These are phyloP conservation scores for Calonectria hawksworthii DNA, from an alignment of 2,329 filamentous ascomycete genomes.

Conservation along the genomic window DNA sequence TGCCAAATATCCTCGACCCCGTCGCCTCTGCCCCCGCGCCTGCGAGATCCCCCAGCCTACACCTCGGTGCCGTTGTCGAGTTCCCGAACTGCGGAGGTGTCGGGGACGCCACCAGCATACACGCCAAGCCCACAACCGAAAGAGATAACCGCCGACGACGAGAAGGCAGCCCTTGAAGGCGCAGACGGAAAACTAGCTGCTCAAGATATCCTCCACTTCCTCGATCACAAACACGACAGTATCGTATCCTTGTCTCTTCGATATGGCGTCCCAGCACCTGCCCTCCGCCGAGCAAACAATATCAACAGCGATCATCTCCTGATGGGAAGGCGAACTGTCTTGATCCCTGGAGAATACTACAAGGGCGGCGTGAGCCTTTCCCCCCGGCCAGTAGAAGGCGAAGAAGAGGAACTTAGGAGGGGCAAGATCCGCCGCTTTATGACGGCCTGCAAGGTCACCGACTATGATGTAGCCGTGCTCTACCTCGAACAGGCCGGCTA, in stretches of 20 bases:
- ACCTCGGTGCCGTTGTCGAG: slow-evolving; percentile 51
- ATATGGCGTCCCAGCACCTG: slow-evolving; percentile 76
- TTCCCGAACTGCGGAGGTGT: slow-evolving; percentile 38
- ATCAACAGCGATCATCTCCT: slow-evolving; percentile 80
- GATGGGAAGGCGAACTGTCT: slow-evolving; percentile 74
- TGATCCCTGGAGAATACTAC: slow-evolving; percentile 81
- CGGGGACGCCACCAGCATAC: slow-evolving; percentile 58
- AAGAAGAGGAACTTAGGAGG: slow-evolving; percentile 81
- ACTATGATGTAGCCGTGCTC: slow-evolving; percentile 81
- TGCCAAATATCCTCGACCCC: slow-evolving; percentile 79
- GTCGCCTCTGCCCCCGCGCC: slow-evolving; percentile 70
- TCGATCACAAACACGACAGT: slow-evolving; percentile 78
- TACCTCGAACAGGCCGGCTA: slow-evolving; percentile 81
- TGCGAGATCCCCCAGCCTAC: slow-evolving; percentile 79
- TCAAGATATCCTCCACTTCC: slow-evolving; percentile 81
- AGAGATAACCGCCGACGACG: slow-evolving; percentile 27
- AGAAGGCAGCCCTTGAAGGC: slow-evolving; percentile 42
- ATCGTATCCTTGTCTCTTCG: slow-evolving; percentile 77
- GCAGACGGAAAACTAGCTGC: slow-evolving; percentile 54
- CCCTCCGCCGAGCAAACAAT: slow-evolving; percentile 76
- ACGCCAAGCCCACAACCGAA: slow-evolving; percentile 36
- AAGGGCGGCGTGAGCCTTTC: slow-evolving; percentile 76
- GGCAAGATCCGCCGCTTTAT: slow-evolving; percentile 81
- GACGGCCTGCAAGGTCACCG: slow-evolving; percentile 81
- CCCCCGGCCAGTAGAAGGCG: slow-evolving; percentile 78